A percentile compares a stretch with the other conserved stretches of the same genome.
These are phyloP conservation scores for Aspergillus intermedius DNA, from an alignment of 2,329 filamentous ascomycete genomes.

Conservation along the genomic window DNA sequence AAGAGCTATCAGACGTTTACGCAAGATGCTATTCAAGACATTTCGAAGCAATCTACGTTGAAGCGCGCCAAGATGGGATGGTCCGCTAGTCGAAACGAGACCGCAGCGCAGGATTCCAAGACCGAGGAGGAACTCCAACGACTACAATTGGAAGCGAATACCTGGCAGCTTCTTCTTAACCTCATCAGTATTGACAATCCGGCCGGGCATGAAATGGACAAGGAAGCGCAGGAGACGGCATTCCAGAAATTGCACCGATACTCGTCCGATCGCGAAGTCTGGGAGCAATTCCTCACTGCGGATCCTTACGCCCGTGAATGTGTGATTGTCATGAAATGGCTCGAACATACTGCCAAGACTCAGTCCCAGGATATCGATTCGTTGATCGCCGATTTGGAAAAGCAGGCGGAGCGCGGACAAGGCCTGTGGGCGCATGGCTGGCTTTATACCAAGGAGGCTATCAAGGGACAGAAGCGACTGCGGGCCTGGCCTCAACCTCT, in stretches of 20 bases:
- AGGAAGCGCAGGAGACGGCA: conserved; percentile 33
- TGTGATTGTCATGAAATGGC: conserved; percentile 73
- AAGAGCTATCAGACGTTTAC: conserved; percentile 57
- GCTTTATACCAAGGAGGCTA: conserved; percentile 81
- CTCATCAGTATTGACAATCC: conserved; percentile 66
- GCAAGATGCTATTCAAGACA: conserved; percentile 44
- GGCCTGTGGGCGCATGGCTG: conserved; percentile 83
- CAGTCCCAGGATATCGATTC: conserved; percentile 66
- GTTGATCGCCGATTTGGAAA: conserved; percentile 68
- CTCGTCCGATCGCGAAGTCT: conserved; percentile 57
- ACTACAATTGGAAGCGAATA: conserved; percentile 78
- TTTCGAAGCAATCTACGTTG: conserved; percentile 32
- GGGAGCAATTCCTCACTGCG: conserved; percentile 66
- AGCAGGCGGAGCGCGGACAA: conserved; percentile 64
- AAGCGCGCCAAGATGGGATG: conserved; percentile 32
- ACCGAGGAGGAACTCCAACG: conserved; percentile 40
- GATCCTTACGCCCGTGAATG: conserved; percentile 72
- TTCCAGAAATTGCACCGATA: conserved; percentile 48
- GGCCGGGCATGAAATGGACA: conserved; percentile 33
- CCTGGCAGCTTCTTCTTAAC: conserved; percentile 78
- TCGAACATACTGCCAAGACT: conserved; percentile 67
- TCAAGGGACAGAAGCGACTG: conserved; percentile 83
- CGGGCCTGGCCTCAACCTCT: conserved; percentile 60
- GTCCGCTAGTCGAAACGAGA: conserved; percentile 17
- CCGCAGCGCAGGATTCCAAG: conserved; percentile 15